A percentile compares a stretch with the other conserved stretches of the same genome.
phyloP scores from a whole-genome alignment of 1,284 basidiomycete species.

The Tilletia walkeri region DNA sequence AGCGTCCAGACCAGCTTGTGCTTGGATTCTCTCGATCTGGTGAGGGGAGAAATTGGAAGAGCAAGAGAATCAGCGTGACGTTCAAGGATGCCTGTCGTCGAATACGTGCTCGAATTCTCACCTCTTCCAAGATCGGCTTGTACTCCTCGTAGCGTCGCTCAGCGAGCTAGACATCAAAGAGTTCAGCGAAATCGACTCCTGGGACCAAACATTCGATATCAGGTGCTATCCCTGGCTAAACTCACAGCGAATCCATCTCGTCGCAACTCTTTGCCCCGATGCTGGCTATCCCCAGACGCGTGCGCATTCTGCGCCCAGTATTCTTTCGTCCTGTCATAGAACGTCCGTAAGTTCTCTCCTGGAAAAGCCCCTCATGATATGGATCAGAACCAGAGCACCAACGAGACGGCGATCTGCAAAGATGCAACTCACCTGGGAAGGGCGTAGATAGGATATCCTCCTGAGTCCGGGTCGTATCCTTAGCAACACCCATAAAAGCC shows the following conservation, averaged over 20 bases:
- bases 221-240: constrained; percentile 10
- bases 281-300: constrained; percentile 61
- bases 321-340: constrained; percentile 69
- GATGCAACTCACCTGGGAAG: constrained; percentile 69
- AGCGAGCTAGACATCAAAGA: constrained; percentile 29
- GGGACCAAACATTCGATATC: constrained; percentile 24
- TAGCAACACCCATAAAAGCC: constrained; percentile 72
- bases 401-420: no score
- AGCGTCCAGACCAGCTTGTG: constrained; percentile 81
- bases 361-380: constrained; percentile 56
- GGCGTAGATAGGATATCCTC: constrained; percentile 80
- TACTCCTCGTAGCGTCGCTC: constrained; percentile 49
- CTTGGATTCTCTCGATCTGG: constrained; percentile 74
- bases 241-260: constrained; percentile 62
- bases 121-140: constrained; percentile 51
- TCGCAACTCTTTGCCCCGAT: constrained; percentile 75
- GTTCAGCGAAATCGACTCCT: no score
- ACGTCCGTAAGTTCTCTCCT: constrained; percentile 80
- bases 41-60: neutral
- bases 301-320: constrained; percentile 79
- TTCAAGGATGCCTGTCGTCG: no score
- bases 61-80: no score
- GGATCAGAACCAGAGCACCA: neutral
- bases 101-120: constrained; percentile 1
- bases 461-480: constrained; percentile 66